Evolutionary conservation across 2,329 filamentous ascomycete genomes (phyloP).

Genomic region (Penicillium corylophilum): DNA sequence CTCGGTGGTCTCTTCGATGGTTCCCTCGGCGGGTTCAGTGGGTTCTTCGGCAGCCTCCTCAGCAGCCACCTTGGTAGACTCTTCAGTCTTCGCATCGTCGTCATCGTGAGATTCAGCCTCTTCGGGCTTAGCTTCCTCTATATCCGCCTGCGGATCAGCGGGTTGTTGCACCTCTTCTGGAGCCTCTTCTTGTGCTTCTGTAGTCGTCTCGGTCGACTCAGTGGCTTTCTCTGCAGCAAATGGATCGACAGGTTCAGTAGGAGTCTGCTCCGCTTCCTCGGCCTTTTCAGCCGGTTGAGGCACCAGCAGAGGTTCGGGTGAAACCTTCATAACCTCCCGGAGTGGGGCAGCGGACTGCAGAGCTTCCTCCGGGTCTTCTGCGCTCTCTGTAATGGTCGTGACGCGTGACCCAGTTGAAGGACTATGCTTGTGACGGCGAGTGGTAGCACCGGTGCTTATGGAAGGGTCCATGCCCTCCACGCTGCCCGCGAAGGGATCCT

Average conservation of each 20-base stretch:
- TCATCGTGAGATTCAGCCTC: conserved; percentile 7
- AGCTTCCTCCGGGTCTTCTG: conserved; percentile 64
- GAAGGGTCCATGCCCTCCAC: conserved; percentile 44
- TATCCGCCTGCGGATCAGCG: conserved; percentile 1
- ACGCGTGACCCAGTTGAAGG: conserved; percentile 77
- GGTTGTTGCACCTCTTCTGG: conserved; percentile 3
- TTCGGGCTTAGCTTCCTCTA: not conserved
- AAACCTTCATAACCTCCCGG: conserved; percentile 16
- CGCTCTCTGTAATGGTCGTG: conserved; percentile 77
- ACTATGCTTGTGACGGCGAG: conserved; percentile 78
- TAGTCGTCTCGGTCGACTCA: not conserved
- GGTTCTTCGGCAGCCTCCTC: not conserved
- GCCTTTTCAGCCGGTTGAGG: conserved; percentile 9
- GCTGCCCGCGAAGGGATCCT: conserved; percentile 17
- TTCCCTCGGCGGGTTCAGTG: not conserved
- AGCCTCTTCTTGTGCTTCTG: not conserved
- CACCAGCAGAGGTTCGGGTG: conserved; percentile 13
- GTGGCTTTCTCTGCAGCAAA: not conserved
- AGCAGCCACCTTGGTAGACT: conserved; percentile 1
- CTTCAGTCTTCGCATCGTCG: conserved; percentile 7
- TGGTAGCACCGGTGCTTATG: conserved; percentile 64
- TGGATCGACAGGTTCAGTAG: conserved; percentile 1
- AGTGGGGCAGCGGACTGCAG: conserved; percentile 10
- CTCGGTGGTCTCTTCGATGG: conserved; percentile 1
- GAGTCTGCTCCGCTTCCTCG: conserved; percentile 8